Percentiles rank a stretch among this genome's conserved stretches.
Evolutionary conservation across 352 stramenopile genomes (phyloP).

Genomic region (Phytophthora multivora): DNA sequence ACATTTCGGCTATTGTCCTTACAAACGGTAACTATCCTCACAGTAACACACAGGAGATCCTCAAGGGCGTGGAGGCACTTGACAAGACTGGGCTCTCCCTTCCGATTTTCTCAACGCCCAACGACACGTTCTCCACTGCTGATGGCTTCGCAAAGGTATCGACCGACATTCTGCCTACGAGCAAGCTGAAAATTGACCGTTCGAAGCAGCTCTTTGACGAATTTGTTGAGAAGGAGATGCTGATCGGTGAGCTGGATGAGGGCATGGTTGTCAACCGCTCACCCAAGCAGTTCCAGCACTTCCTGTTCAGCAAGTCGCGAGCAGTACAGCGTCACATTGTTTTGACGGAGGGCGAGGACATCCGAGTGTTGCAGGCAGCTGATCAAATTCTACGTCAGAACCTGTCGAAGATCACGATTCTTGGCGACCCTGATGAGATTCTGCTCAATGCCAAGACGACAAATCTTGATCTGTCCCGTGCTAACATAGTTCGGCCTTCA

Average conservation of each 20-base stretch:
- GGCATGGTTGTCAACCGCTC: conserved; percentile 66
- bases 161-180: conserved; percentile 73
- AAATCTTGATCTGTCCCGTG: conserved; percentile 60
- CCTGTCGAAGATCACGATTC: conserved; percentile 76
- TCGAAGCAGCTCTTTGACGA: conserved; percentile 69
- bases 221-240: conserved; percentile 65
- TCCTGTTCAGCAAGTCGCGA: conserved; percentile 78
- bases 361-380: conserved; percentile 79
- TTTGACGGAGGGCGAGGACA: conserved; percentile 83
- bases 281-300: conserved; percentile 88
- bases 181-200: conserved; percentile 70
- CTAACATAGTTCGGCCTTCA: conserved; percentile 64
- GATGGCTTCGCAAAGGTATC: conserved; percentile 65
- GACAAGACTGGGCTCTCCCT: conserved; percentile 72
- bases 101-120: conserved; percentile 70
- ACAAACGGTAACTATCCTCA: conserved; percentile 81
- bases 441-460: conserved; percentile 62
- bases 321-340: conserved; percentile 81
- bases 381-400: conserved; percentile 71
- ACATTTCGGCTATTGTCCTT: conserved; percentile 71
- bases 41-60: conserved; percentile 74
- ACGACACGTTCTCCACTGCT: conserved; percentile 69
- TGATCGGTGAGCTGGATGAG: conserved; percentile 71
- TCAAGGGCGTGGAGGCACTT: conserved; percentile 68
- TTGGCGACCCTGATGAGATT: conserved; percentile 78